These are phyloP conservation scores for Aspergillus ustus DNA, from an alignment of 2,329 filamentous ascomycete genomes.

Conservation along the genomic window DNA sequence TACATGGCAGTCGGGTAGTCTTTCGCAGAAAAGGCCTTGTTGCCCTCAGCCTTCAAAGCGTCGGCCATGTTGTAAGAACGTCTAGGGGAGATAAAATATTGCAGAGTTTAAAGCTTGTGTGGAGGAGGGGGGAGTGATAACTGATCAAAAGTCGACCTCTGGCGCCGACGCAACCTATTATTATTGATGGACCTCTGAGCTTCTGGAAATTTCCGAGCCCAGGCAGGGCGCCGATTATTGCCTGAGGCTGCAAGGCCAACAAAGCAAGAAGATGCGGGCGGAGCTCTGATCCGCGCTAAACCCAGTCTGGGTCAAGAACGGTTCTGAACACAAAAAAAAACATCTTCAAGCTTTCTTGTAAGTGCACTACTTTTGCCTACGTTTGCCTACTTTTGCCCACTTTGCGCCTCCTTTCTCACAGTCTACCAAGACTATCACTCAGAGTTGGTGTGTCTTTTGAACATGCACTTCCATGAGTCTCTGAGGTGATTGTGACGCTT, in stretches of 20 bases:
- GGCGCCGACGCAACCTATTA: constrained; percentile 18
- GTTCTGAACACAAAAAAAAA: constrained; percentile 36
- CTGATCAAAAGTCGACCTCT: constrained; percentile 13
- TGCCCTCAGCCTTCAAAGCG: constrained; percentile 94
- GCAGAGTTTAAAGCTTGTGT: constrained; percentile 1
- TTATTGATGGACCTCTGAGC: constrained; percentile 37
- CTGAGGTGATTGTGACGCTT: constrained; percentile 37
- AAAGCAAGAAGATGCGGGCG: constrained; percentile 9
- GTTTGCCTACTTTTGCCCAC: not conserved
- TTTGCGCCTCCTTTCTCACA: constrained; percentile 6
- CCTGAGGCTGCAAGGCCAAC: constrained; percentile 31
- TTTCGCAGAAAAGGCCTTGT: constrained; percentile 97
- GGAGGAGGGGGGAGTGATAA: constrained; percentile 1
- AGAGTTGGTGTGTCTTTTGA: constrained; percentile 29
- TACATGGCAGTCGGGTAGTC: constrained; percentile 96
- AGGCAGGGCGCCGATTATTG: not conserved
- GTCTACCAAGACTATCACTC: not conserved
- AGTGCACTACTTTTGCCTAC: not conserved
- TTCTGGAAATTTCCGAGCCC: constrained; percentile 52
- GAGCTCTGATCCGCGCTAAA: constrained; percentile 24
- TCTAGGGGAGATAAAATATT: constrained; percentile 5
- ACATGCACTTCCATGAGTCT: constrained; percentile 37
- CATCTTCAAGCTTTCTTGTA: constrained; percentile 18
- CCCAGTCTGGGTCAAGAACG: constrained; percentile 18
- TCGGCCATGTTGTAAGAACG: constrained; percentile 61